These are phyloP conservation scores for Blastocystis hominis DNA, from an alignment of 352 stramenopile species.

Conservation along the genomic window DNA sequence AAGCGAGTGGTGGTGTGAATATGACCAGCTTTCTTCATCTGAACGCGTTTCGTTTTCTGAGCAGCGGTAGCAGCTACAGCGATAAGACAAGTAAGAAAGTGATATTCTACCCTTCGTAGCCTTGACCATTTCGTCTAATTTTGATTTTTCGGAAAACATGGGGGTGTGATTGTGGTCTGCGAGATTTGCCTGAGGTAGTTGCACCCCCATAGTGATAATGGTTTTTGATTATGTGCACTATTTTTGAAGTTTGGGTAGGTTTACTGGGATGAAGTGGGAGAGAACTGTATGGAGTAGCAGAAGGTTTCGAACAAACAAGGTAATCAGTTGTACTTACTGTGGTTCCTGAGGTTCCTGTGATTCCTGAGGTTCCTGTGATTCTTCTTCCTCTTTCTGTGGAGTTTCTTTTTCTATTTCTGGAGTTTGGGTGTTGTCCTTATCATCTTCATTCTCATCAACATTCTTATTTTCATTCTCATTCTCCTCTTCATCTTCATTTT, in stretches of 20 bases:
- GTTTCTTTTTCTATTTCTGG: neutral
- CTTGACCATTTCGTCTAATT: constrained; percentile 47
- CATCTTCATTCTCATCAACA: neutral
- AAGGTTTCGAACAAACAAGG: neutral
- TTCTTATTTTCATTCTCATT: neutral
- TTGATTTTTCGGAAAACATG: neutral
- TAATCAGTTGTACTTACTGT: neutral
- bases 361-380: neutral
- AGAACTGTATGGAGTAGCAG: no score
- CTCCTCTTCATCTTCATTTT: neutral
- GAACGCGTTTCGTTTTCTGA: constrained; percentile 53
- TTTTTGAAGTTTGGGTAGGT: no score
- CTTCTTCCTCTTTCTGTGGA: neutral
- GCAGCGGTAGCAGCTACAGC: constrained; percentile 49
- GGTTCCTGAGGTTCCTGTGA: neutral
- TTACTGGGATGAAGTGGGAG: no score
- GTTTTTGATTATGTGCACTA: no score
- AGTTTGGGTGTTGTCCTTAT: neutral
- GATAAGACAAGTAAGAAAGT: constrained; percentile 44
- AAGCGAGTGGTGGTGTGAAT: constrained; percentile 99
- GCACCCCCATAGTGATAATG: no score
- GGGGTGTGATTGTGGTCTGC: neutral
- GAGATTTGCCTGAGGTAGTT: neutral
- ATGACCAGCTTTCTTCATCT: constrained; percentile 85
- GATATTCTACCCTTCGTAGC: constrained; percentile 39